Base-by-base conservation (phyloP, 1,284 basidiomycete genomes). In the Amylostereum areolatum region DNA sequence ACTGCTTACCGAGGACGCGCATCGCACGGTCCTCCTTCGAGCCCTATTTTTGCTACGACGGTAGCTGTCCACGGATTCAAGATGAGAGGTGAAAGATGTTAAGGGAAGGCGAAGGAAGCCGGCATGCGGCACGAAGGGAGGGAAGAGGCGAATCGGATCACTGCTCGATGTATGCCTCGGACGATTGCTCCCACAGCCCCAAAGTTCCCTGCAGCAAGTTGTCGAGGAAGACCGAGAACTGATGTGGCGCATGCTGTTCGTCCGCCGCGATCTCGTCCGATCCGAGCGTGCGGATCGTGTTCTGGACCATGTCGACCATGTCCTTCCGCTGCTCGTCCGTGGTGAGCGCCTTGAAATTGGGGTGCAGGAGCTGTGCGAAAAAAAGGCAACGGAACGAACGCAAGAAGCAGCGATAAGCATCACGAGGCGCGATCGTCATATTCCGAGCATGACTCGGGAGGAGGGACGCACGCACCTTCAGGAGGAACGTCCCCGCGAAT, bases 401-500 rank as follows among this genome's bases (percentile, higher is more conserved):
- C 9, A 37, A 29, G 8, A 18, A 37, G 28, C n/a, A 40, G 28
- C 42, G 24, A n/a, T 18, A 18, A 18, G 18, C 18, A 18, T 18
- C 18, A 18, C 18, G 18, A 18, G 18, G 18, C 18, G 18, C 18
- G 18, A 18, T 18, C 18, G 18, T 18, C 1, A 36, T 7, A 36
- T 3, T 5, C 18, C 8, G 41, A 28, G 12, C 27, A 10, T 43
- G 28, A 18, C 18, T 18, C 18, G 18, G 18, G 18, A 18, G 37
- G 28, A 35, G 2, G 45, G 29, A 18, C 11, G n/a, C 28, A 43
- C 57, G 12, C 37, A 66, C 63, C 59, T 66, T 66, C 47, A 66
- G 52, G 24, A 68, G 60, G 33, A 67, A 63, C n/a, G 64, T 71
- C 34, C 66, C 64, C 0, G 69, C 71, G 49, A 72, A 75, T 1